Conservation (phyloP, 1,284 basidiomycete species). For the Pascua sp. region DNA sequence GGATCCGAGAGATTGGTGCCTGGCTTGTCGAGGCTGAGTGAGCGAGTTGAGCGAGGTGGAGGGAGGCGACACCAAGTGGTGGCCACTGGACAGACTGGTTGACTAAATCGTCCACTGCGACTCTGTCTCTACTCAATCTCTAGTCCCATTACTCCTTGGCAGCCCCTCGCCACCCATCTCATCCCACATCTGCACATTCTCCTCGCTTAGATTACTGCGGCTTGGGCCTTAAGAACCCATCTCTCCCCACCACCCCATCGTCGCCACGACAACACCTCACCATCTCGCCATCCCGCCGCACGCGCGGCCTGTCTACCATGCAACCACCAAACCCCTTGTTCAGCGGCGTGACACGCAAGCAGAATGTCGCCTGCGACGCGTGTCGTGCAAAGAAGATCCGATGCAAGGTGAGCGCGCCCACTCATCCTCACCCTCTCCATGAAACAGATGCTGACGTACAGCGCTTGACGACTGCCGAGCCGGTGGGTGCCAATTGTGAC, state of each 20-base stretch:
- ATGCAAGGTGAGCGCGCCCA: slow-evolving; percentile 15
- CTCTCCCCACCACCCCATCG: not conserved
- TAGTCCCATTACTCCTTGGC: too few species aligned
- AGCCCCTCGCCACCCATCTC: too few species aligned
- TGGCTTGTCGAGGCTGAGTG: too few species aligned
- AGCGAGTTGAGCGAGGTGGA: too few species aligned
- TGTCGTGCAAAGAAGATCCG: slow-evolving; percentile 54
- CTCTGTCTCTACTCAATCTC: too few species aligned
- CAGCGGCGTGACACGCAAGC: slow-evolving; percentile 53
- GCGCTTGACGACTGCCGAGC: slow-evolving; percentile 12
- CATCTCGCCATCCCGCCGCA: not conserved
- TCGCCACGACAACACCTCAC: not conserved
- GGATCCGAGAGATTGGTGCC: too few species aligned
- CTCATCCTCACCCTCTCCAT: not conserved
- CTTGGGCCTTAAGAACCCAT: not conserved
- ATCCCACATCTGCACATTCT: too few species aligned
- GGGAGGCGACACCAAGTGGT: too few species aligned
- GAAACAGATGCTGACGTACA: not conserved
- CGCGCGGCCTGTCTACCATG: not conserved
- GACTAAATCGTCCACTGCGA: too few species aligned
- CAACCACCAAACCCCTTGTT: slow-evolving; percentile 2
- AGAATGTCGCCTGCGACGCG: slow-evolving; percentile 86
- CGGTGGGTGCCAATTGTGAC: slow-evolving; percentile 5
- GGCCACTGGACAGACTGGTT: too few species aligned
- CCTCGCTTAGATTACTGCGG: not conserved